Conservation (phyloP, 805 yeast genomes). For the Candida boleticola region DNA sequence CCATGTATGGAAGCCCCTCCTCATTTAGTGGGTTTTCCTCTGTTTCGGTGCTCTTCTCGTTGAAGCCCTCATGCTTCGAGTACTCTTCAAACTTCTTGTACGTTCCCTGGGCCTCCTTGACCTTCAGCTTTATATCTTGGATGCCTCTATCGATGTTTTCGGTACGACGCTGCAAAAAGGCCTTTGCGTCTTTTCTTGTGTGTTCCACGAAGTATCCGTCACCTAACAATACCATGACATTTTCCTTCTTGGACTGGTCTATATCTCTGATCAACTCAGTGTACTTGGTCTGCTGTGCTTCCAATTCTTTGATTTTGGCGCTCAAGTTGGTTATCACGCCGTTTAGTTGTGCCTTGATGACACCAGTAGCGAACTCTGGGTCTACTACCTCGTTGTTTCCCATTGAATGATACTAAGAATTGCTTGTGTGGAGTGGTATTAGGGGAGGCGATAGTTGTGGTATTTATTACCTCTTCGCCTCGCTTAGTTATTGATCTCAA, state of each 20-base stretch:
- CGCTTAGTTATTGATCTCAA: no score
- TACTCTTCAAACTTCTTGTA: constrained; percentile 22
- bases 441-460: neutral
- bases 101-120: constrained; percentile 37
- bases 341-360: constrained; percentile 3
- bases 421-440: neutral
- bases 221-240: constrained; percentile 33
- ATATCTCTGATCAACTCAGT: constrained; percentile 6
- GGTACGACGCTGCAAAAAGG: constrained; percentile 25
- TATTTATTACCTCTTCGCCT: neutral
- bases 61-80: constrained; percentile 8
- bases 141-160: constrained; percentile 34
- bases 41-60: constrained; percentile 5
- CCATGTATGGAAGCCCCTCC: constrained; percentile 67
- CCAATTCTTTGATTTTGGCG: constrained; percentile 7
- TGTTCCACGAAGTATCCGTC: constrained; percentile 41
- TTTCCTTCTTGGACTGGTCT: constrained; percentile 3
- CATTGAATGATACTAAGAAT: neutral
- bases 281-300: constrained; percentile 5
- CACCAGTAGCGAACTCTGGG: constrained; percentile 4
- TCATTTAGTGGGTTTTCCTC: constrained; percentile 23
- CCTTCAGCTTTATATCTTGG: constrained; percentile 35
- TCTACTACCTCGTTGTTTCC: constrained; percentile 2
- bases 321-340: constrained; percentile 3
- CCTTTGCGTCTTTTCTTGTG: constrained; percentile 24